Base-by-base conservation (phyloP, 371 early-diverging fungal genomes). In the Zopfochytrium polystomum region DNA sequence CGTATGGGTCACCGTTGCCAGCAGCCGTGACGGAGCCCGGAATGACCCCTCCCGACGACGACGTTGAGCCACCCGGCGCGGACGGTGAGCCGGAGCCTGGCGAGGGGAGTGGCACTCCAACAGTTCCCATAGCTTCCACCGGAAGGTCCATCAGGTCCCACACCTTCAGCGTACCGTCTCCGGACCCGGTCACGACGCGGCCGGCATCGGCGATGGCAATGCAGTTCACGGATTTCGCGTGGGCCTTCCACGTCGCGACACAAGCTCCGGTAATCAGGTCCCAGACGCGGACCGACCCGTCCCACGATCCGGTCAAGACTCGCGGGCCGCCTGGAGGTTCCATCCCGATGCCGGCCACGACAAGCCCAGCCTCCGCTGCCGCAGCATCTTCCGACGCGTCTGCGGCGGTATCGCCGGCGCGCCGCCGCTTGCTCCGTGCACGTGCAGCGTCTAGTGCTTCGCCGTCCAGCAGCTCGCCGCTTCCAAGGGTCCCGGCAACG, bases 261-360 rank as follows among this genome's bases (percentile, higher is more conserved):
- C 48, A 53, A 9, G n/a, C 13, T 0, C 68, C 72, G 15, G 60
- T 33, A 27, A 44, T 51, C 18, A 64, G 45, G 47, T 72, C 64
- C 72, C 72, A 72, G 6, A 66, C 45, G 20, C 63, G 42, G 7
- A 72, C 58, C 45, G 49, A 33, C 9, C 68, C 72, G 53, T 68
- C 60, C 68, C 68, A 72, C 2, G 20, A 27, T 6, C 65, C 72
- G 9, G 61, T 55, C 47, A 72, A 52, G 32, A 72, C 26, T 20
- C 65, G 2, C 0, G 65, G 65, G 9, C 65, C 65, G 20, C 58
- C 65, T 4, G 52, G 48, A 11, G 38, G 38, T 7, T 38, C 38
- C 7, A 18, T 38, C 7, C 11, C 7, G 11, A 18, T 7, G 38
- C 7, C 7, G 11, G 38, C 38, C 18, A 18, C 18, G 18, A 38